A percentile compares a stretch with the other conserved stretches of the same genome.
Evolutionary conservation across 305 asterid species (phyloP).

Genomic region (Vinca major): DNA sequence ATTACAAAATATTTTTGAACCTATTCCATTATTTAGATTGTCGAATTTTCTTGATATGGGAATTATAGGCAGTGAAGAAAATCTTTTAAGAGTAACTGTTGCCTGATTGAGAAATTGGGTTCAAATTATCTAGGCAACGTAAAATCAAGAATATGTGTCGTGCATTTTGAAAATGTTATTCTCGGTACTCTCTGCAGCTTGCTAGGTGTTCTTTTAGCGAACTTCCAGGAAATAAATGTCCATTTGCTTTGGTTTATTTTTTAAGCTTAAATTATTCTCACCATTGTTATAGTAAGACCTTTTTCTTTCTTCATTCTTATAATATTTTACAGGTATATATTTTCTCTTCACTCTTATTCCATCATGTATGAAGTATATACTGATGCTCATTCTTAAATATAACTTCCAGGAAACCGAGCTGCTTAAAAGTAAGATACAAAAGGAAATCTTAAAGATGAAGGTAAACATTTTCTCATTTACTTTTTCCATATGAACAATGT

Average conservation of each 20-base stretch:
- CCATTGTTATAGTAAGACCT: background rate
- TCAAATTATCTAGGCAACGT: background rate
- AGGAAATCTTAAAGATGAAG: conserved; percentile 32
- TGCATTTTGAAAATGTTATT: background rate
- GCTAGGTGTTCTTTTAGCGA: background rate
- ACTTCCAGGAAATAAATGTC: background rate
- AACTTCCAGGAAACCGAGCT: conserved; percentile 38
- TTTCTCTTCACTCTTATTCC: background rate
- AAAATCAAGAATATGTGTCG: background rate
- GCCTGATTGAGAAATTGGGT: background rate
- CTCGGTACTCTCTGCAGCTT: background rate
- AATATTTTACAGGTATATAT: no score
- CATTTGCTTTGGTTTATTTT: background rate
- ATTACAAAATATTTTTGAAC: background rate
- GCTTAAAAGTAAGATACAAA: conserved; percentile 35
- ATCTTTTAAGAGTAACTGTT: background rate
- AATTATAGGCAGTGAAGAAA: background rate
- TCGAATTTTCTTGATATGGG: background rate
- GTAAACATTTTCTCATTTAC: conserved; percentile 15
- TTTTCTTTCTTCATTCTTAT: background rate
- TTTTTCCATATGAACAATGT: background rate
- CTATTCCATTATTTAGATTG: background rate
- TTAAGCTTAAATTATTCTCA: background rate
- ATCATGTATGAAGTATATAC: background rate
- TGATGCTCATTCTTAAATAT: conserved; percentile 7